A percentile compares a stretch with the other conserved stretches of the same genome.
Evolutionary conservation across 2,329 filamentous ascomycete genomes (phyloP).

Genomic region (Venturia carpophila): DNA sequence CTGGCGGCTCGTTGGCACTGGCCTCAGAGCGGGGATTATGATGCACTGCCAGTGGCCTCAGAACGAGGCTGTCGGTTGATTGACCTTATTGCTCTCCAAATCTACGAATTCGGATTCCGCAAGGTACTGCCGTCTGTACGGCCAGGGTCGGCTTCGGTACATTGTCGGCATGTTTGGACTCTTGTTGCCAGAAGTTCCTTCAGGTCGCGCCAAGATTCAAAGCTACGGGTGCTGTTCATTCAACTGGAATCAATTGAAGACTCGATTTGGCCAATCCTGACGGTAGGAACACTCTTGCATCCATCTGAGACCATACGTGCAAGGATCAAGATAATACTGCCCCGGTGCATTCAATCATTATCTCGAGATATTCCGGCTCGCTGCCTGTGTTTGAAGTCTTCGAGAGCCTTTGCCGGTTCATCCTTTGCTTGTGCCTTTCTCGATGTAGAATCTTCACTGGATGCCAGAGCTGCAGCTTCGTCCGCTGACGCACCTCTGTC

Average conservation of each 20-base stretch:
- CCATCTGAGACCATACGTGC: not conserved
- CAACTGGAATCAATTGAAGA: not conserved
- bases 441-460: not conserved
- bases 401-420: conserved; percentile 5
- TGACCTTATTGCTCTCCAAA: not conserved
- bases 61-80: not conserved
- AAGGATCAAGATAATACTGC: not conserved
- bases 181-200: not conserved
- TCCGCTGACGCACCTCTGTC: not conserved
- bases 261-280: not conserved
- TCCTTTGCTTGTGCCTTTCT: conserved; percentile 6
- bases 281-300: not conserved
- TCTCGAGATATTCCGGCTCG: conserved; percentile 5
- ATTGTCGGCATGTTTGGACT: no score
- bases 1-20: no score
- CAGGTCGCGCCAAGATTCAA: not conserved
- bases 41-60: not conserved
- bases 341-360: not conserved
- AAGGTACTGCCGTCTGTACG: not conserved
- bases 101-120: not conserved
- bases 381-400: conserved; percentile 11
- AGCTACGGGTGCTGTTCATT: not conserved
- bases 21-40: not conserved
- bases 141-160: no score
- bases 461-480: not conserved